A percentile compares a stretch with the other conserved stretches of the same genome.
Conservation (phyloP, 345 rosid genomes). For the Jatropha curcas region DNA sequence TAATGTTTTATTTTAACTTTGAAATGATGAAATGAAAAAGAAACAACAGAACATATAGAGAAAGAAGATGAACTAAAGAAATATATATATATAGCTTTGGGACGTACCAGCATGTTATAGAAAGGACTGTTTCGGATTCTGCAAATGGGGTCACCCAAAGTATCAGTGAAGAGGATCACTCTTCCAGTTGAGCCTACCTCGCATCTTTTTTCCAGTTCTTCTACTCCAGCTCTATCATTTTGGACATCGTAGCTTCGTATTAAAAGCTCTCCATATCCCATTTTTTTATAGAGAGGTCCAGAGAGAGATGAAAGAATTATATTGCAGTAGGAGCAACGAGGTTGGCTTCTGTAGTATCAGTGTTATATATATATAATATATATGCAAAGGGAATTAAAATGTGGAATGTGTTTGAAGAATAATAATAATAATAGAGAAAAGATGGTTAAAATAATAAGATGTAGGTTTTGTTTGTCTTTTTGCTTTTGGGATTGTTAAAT, state of each 20-base stretch:
- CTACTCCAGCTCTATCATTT: slow-evolving; percentile 51
- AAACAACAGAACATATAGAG: not conserved
- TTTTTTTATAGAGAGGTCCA: slow-evolving; percentile 8
- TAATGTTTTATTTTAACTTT: too few species aligned
- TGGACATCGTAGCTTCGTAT: slow-evolving; percentile 60
- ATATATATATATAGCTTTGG: not conserved
- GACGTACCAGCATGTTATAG: slow-evolving; percentile 73
- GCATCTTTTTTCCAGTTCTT: slow-evolving; percentile 62
- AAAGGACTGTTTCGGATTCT: slow-evolving; percentile 72
- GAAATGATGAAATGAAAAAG: too few species aligned
- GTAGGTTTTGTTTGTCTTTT: slow-evolving; percentile 14
- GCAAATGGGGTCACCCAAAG: slow-evolving; percentile 85
- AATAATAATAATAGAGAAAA: slow-evolving; percentile 24
- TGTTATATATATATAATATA: slow-evolving; percentile 25
- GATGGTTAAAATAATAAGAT: slow-evolving; percentile 28
- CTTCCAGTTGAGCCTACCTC: slow-evolving; percentile 64
- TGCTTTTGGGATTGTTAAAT: slow-evolving; percentile 23
- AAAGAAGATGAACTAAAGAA: too few species aligned
- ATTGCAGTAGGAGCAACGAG: not conserved
- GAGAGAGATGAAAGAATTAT: not conserved
- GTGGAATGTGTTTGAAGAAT: too few species aligned
- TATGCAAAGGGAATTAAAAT: slow-evolving; percentile 1
- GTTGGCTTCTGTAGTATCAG: too few species aligned
- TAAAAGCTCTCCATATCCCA: slow-evolving; percentile 33
- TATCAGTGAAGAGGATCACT: slow-evolving; percentile 64